These are phyloP conservation scores for Leptodermis oblonga DNA, from an alignment of 257 asterid genomes.

Conservation along the genomic window DNA sequence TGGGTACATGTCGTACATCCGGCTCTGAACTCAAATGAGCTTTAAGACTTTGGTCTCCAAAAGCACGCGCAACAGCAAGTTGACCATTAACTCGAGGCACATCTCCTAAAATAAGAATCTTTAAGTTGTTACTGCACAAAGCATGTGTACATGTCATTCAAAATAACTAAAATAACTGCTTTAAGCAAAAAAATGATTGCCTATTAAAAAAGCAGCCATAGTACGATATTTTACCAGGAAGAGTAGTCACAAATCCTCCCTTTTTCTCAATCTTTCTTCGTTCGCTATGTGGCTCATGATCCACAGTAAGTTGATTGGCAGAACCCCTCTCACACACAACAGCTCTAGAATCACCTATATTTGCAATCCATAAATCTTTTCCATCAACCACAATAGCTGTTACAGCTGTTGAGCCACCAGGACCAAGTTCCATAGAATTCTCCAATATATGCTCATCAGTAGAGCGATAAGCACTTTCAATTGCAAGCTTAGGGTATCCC, in stretches of 20 bases:
- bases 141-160: constrained; percentile 5
- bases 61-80: constrained; percentile 81
- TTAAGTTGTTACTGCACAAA: constrained; percentile 18
- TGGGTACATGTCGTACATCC: constrained; percentile 46
- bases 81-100: constrained; percentile 89
- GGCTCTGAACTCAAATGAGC: constrained; percentile 81
- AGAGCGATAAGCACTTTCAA: constrained; percentile 50
- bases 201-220: not conserved
- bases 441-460: constrained; percentile 61
- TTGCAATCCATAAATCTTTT: constrained; percentile 78
- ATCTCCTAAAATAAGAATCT: constrained; percentile 49
- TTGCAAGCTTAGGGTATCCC: constrained; percentile 62
- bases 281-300: constrained; percentile 69
- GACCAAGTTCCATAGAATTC: constrained; percentile 62
- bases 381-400: constrained; percentile 74
- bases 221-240: constrained; percentile 47
- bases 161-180: constrained; percentile 1
- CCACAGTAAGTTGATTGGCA: constrained; percentile 68
- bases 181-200: not conserved
- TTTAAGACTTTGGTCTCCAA: constrained; percentile 79
- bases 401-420: constrained; percentile 89
- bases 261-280: constrained; percentile 60
- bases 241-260: constrained; percentile 71
- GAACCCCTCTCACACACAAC: constrained; percentile 51
- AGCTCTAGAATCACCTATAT: constrained; percentile 76